Percentiles rank a stretch among this genome's conserved stretches.
Evolutionary conservation across 2,329 filamentous ascomycete genomes (phyloP).

Genomic region (Aspergillus arachidicola): DNA sequence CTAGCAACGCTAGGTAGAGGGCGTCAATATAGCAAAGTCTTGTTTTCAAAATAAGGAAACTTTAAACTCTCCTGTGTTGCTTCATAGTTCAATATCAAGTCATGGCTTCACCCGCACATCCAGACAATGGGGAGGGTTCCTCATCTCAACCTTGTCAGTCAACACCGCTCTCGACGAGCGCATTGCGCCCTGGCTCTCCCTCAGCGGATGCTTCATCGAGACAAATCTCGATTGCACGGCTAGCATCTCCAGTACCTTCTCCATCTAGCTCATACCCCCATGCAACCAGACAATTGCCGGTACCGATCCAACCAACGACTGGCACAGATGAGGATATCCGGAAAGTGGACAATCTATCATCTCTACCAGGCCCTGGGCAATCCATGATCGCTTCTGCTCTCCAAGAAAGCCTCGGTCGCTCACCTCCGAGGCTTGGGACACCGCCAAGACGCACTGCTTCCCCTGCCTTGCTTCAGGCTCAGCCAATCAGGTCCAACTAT

Average conservation of each 20-base stretch:
- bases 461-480: constrained; percentile 54
- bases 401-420: constrained; percentile 68
- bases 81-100: constrained; percentile 4
- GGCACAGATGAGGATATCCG: constrained; percentile 64
- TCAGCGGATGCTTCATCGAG: constrained; percentile 47
- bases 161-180: constrained; percentile 35
- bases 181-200: constrained; percentile 40
- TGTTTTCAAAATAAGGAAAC: not conserved
- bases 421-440: constrained; percentile 44
- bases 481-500: constrained; percentile 70
- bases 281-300: constrained; percentile 46
- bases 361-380: constrained; percentile 73
- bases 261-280: constrained; percentile 29
- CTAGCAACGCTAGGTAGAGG: not conserved
- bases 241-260: constrained; percentile 60
- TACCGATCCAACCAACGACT: constrained; percentile 44
- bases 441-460: constrained; percentile 59
- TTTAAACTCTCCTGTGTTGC: not conserved
- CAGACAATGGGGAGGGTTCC: constrained; percentile 41
- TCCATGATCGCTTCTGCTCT: constrained; percentile 89
- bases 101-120: constrained; percentile 29
- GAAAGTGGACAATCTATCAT: constrained; percentile 60
- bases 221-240: constrained; percentile 57
- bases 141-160: constrained; percentile 36
- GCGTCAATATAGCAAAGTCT: not conserved